Percentiles rank a stretch among this genome's conserved stretches.
Conservation (phyloP, 1,284 basidiomycete species). For the Marasmius fiardii region DNA sequence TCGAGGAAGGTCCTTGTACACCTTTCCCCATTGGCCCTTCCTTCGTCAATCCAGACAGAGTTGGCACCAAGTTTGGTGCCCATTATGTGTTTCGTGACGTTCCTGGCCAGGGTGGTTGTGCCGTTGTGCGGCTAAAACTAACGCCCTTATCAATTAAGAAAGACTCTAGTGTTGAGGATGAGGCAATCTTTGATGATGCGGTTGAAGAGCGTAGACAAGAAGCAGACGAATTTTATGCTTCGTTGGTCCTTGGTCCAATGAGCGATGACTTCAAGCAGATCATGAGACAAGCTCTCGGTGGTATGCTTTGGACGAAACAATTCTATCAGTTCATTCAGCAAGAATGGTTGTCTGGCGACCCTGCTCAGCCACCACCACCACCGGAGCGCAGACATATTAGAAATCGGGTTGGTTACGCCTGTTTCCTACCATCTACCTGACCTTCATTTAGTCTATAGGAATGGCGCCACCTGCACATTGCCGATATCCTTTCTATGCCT, state of each 20-base stretch:
- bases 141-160: conserved; percentile 75
- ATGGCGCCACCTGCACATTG: conserved; percentile 94
- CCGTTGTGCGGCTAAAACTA: conserved; percentile 92
- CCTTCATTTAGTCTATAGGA: conserved; percentile 44
- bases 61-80: conserved; percentile 90
- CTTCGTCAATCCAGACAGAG: conserved; percentile 86
- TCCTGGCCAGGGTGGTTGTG: conserved; percentile 89
- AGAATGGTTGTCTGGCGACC: conserved; percentile 95
- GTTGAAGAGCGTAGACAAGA: conserved; percentile 89
- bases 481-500: conserved; percentile 97
- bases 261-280: conserved; percentile 93
- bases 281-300: conserved; percentile 94
- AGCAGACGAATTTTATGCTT: conserved; percentile 93
- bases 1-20: conserved; percentile 49
- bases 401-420: conserved; percentile 63
- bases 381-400: conserved; percentile 84
- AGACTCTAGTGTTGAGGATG: conserved; percentile 83
- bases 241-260: conserved; percentile 77
- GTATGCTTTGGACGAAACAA: conserved; percentile 99
- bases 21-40: conserved; percentile 47
- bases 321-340: conserved; percentile 95
- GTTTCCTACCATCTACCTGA: background rate
- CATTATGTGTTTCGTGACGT: conserved; percentile 89
- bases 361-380: conserved; percentile 92
- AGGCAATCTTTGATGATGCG: conserved; percentile 84